Base-by-base conservation (phyloP, 179 eudicot species). In the Vitellaria paradoxa region DNA sequence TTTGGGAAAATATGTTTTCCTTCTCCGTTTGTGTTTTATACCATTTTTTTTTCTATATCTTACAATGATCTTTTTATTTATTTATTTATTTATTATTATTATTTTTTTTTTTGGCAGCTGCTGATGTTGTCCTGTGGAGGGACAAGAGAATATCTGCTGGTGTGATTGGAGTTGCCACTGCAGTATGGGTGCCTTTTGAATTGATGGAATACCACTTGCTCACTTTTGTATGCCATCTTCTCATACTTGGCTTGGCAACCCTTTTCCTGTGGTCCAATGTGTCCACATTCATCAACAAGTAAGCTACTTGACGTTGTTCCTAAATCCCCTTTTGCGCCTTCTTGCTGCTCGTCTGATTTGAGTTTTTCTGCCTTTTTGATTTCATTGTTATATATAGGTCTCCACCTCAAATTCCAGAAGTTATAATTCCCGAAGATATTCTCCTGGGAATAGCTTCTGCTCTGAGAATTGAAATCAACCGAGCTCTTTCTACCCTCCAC, bases 121-220 rank as follows among this genome's bases (percentile, higher is more conserved):
- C 99, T 24, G 98, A 93, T 84, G 75, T 96, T 76, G 79, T 93
- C 76, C 85, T 96, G 14, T 96, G 99, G 99, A 92, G 96, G 79
- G 88, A 96, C 91, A 93, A 90, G 93, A 96, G 91, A 82, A 75
- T 88, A 78, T 84, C 98, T 15, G 98, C 86, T 65, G 85, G 81
- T 17, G 84, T 96, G 81, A 87, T 96, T 66, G 97, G 98, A 9
- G 77, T 85, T 63, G 98, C 90, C 80, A 94, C 98, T 9, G 79
- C 84, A 42, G 81, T 92, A 13, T 96, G 98, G 98, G 87, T 89
- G 76, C 89, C 92, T 68, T 94, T 93, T 78, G 98, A 96, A 71
- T 79, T 93, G 81, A 82, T 93, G 67, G 94, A 89, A 73, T 96
- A 93, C 82, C 92, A 91, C 82, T 83, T 96, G 83, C 94, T 96